phyloP scores from a whole-genome alignment of 2,329 filamentous ascomycete species.

The Fusarium transvaalense region DNA sequence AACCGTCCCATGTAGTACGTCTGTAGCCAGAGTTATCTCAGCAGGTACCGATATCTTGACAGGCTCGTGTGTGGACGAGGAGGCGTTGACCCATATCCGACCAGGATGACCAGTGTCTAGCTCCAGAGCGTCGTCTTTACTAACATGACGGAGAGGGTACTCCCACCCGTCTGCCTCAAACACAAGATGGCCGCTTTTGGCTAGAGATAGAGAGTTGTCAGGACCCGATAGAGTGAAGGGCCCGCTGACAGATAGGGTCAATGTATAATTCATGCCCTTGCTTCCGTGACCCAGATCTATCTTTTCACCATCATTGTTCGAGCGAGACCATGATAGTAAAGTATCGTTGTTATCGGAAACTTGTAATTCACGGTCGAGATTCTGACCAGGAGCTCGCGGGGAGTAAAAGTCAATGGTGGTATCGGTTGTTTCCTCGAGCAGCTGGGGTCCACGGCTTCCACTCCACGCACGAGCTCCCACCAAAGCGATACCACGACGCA shows the following conservation, averaged over 20 bases:
- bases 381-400: conserved; percentile 9
- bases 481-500: conserved; percentile 25
- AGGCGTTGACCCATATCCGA: conserved; percentile 22
- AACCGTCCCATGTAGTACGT: conserved; percentile 10
- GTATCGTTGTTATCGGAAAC: rapidly evolving
- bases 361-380: not conserved
- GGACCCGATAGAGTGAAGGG: not conserved
- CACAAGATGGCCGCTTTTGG: not conserved
- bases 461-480: conserved; percentile 24
- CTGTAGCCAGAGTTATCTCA: not conserved
- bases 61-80: conserved; percentile 17
- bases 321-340: conserved; percentile 5
- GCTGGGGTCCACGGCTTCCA: conserved; percentile 9
- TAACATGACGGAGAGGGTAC: conserved; percentile 25
- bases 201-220: not conserved
- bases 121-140: not conserved
- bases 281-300: conserved; percentile 1
- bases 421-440: not conserved
- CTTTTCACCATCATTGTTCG: not conserved
- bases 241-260: not conserved
- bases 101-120: conserved; percentile 22
- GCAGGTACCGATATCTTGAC: not conserved
- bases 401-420: conserved; percentile 18
- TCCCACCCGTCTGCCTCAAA: conserved; percentile 17
- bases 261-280: conserved; percentile 28